A percentile compares a stretch with the other conserved stretches of the same genome.
These are phyloP conservation scores for Durotheca rogersii DNA, from an alignment of 495 filamentous ascomycete genomes.

Conservation along the genomic window DNA sequence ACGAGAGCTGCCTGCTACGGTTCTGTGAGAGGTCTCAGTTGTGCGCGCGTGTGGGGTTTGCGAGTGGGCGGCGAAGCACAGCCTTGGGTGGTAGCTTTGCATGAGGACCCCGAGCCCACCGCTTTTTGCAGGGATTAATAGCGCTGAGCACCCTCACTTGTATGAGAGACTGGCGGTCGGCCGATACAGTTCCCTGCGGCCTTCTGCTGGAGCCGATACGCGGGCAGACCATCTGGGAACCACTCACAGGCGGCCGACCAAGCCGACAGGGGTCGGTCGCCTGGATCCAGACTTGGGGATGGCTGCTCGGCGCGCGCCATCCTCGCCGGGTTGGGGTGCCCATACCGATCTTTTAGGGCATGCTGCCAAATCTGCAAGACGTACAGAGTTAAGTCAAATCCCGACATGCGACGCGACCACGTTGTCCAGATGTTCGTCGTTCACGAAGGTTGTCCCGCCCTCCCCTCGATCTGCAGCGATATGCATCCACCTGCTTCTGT, in stretches of 20 bases:
- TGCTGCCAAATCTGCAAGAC: conserved; percentile 25
- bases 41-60: conserved; percentile 9
- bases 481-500: neutral
- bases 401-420: conserved; percentile 33
- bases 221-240: no score
- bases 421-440: conserved; percentile 25
- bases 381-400: conserved; percentile 28
- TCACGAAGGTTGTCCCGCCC: no score
- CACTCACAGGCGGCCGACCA: no score
- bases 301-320: no score
- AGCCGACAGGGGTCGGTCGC: no score
- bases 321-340: no score
- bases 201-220: neutral
- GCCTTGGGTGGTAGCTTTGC: conserved; percentile 28
- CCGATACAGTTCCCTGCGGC: conserved; percentile 22
- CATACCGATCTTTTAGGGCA: conserved; percentile 1
- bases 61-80: conserved; percentile 36
- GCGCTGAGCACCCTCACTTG: conserved; percentile 29
- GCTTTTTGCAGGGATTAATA: conserved; percentile 38
- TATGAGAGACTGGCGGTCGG: conserved; percentile 41
- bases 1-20: no score
- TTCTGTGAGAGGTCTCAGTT: no score
- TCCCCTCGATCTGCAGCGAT: no score
- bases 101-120: conserved; percentile 40
- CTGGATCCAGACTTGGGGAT: no score